Evolutionary conservation across 148 eudicot species (phyloP), one percentile per base, ranked within the genome.

Genomic region (Vaccinium macrocarpon): DNA sequence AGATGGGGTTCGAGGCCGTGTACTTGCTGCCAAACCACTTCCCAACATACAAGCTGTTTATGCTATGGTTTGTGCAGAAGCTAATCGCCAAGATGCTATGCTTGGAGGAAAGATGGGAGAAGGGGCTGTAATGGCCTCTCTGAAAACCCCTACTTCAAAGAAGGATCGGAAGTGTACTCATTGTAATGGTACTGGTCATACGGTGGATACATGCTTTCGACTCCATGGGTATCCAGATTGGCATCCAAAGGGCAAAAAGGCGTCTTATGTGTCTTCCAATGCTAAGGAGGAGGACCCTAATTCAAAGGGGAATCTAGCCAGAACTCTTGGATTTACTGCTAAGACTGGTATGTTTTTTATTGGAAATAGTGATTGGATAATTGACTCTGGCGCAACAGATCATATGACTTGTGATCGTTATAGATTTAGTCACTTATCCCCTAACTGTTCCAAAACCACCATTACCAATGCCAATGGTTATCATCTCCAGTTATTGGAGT

Each of bases 221-320:
- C 76, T 71, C 76, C 76, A 71, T 71, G 76, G 76, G 15, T 71
- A 71, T 71, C 48, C 21, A 11, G 76, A 71, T 71, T 32, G 76
- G 76, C 76, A 71, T 71, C 76, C 76, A 71, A 66, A 71, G 76
- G 46, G 76, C 19, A 71, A 71, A 12, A 71, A 27, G 2, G 19
- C 48, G 32, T 71, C 46, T 29, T 32, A 11, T 9, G 32, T 71
- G 18, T 32, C 76, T 71, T 71, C 76, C 46, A 71, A 32, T 12
- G 14, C 76, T 29, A 27, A 70, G 42, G 42, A 9, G 46, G 76
- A n/a, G 35, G 1, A 50, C 2, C 46, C 46, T 42, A 42, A 42
- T 50, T 9, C 52, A 12, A 50, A 71, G 46, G 18, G 48, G 19
- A 27, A 71, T 32, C 46, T 29, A 11, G 13, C 3, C 46, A 71